Conservation (phyloP, 768 basidiomycete species). For the Phanerochaete sordida region DNA sequence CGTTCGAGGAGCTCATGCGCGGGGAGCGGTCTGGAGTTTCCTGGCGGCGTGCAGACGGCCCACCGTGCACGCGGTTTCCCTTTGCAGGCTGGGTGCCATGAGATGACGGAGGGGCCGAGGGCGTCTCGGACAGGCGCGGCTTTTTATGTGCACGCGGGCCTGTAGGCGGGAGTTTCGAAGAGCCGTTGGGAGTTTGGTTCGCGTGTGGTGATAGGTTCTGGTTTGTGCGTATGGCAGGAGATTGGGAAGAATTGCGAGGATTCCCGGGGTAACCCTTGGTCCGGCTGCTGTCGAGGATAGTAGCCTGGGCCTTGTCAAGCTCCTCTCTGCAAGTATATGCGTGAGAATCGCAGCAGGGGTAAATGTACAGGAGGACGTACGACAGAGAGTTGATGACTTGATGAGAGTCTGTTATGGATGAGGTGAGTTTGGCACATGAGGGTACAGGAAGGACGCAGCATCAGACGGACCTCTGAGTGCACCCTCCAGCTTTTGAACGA, state of each 20-base stretch:
- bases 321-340: constrained; percentile 48
- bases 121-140: constrained; percentile 62
- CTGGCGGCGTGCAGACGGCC: constrained; percentile 13
- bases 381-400: constrained; percentile 64
- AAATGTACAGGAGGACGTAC: constrained; percentile 42
- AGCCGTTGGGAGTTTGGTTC: constrained; percentile 17
- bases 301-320: constrained; percentile 72
- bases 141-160: constrained; percentile 82
- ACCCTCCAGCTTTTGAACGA: constrained; percentile 65
- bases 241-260: constrained; percentile 34
- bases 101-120: constrained; percentile 12
- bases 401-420: constrained; percentile 61
- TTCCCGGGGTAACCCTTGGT: constrained; percentile 35
- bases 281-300: constrained; percentile 45
- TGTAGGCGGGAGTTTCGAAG: constrained; percentile 61
- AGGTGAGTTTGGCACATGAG: neutral
- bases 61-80: constrained; percentile 13
- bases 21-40: constrained; percentile 21
- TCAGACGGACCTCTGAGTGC: constrained; percentile 66
- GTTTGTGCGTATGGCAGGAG: constrained; percentile 42
- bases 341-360: neutral
- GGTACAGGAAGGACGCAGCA: neutral
- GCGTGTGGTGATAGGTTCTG: constrained; percentile 11
- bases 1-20: constrained; percentile 10
- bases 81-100: constrained; percentile 12